These are phyloP conservation scores for Ascochyta lentis DNA, from an alignment of 2,329 filamentous ascomycete genomes.

Conservation along the genomic window DNA sequence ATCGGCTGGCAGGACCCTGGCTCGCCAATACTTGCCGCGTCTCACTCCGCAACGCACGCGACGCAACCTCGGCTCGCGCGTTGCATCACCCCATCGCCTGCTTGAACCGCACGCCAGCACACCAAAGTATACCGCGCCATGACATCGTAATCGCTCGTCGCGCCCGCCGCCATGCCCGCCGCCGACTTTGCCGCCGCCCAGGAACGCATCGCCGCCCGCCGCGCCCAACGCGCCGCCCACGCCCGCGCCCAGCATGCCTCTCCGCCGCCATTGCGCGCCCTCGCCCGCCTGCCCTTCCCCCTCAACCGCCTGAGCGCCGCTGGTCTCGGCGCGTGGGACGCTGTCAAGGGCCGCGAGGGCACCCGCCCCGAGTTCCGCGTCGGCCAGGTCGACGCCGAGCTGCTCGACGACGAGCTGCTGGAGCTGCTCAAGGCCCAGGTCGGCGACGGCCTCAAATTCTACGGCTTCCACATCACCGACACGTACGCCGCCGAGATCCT, in stretches of 20 bases:
- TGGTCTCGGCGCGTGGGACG: conserved; percentile 69
- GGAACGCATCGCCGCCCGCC: conserved; percentile 81
- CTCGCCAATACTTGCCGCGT: conserved; percentile 15
- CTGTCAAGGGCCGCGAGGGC: conserved; percentile 74
- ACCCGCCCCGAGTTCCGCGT: conserved; percentile 88
- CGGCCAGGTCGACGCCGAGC: conserved; percentile 92
- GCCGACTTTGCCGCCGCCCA: conserved; percentile 87
- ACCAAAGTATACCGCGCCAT: background rate
- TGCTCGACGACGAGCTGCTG: conserved; percentile 91
- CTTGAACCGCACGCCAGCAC: background rate
- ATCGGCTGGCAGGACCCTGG: conserved; percentile 9
- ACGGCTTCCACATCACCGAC: conserved; percentile 77
- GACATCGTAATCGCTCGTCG: background rate
- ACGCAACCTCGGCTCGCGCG: conserved; percentile 42
- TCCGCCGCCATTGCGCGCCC: conserved; percentile 55
- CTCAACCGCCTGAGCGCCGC: conserved; percentile 63
- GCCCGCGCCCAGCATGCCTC: conserved; percentile 55
- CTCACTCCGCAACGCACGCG: background rate
- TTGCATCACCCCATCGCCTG: conserved; percentile 30
- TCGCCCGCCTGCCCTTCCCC: conserved; percentile 58
- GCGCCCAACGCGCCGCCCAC: conserved; percentile 74
- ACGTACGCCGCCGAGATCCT: conserved; percentile 89
- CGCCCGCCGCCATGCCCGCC: conserved; percentile 45
- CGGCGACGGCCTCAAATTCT: conserved; percentile 85
- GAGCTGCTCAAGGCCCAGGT: conserved; percentile 86